Percentiles rank a stretch among this genome's conserved stretches.
Evolutionary conservation across 768 basidiomycete species (phyloP).

Genomic region (Kondoa malvinella): DNA sequence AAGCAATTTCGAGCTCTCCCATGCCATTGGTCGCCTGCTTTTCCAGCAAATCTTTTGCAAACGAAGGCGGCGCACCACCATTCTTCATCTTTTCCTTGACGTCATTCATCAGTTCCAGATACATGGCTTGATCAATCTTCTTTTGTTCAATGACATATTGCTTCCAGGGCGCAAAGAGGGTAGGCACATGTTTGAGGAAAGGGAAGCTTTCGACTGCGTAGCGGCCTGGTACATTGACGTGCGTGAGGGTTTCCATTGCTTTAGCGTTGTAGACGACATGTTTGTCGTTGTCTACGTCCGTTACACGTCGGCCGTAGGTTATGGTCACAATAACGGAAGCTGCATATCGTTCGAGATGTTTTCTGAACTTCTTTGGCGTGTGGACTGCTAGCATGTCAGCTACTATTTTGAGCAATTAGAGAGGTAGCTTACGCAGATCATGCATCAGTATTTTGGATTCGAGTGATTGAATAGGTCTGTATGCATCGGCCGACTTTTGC

Average conservation of each 20-base stretch:
- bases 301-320: slow-evolving; percentile 17
- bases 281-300: slow-evolving; percentile 15
- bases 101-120: slow-evolving; percentile 21
- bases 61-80: slow-evolving; percentile 12
- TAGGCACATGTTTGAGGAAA: slow-evolving; percentile 19
- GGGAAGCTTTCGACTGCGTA: slow-evolving; percentile 23
- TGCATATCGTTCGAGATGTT: slow-evolving; percentile 21
- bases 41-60: slow-evolving; percentile 18
- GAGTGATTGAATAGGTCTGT: slow-evolving; percentile 24
- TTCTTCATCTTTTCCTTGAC: slow-evolving; percentile 15
- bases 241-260: slow-evolving; percentile 14
- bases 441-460: slow-evolving; percentile 23
- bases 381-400: too few species aligned
- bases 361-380: slow-evolving; percentile 13
- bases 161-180: slow-evolving; percentile 23
- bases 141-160: slow-evolving; percentile 13
- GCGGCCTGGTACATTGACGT: slow-evolving; percentile 21
- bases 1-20: slow-evolving; percentile 15
- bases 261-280: slow-evolving; percentile 17
- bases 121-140: slow-evolving; percentile 16
- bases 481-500: slow-evolving; percentile 18
- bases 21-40: slow-evolving; percentile 11
- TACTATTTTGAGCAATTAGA: neutral
- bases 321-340: slow-evolving; percentile 18
- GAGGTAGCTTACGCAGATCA: slow-evolving; percentile 16